Conservation (phyloP, 2,329 filamentous ascomycete genomes). For the Emericellopsis cladophorae region DNA sequence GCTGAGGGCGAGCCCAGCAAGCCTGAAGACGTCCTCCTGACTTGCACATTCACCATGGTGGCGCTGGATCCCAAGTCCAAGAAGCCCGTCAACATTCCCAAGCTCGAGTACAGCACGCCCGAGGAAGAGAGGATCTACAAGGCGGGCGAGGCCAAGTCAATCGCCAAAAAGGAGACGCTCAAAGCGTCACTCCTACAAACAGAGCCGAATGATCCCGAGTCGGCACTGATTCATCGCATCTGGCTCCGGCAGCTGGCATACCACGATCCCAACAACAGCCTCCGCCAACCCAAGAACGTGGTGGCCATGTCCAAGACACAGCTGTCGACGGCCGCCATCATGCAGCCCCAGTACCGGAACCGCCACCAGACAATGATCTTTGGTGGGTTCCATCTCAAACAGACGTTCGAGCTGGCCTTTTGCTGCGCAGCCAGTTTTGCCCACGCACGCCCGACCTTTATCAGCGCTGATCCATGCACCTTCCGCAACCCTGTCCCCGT, state of each 20-base stretch:
- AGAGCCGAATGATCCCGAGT: conserved; percentile 14
- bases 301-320: conserved; percentile 14
- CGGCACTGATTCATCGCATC: conserved; percentile 14
- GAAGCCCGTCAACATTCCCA: conserved; percentile 12
- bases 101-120: conserved; percentile 9
- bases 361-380: conserved; percentile 17
- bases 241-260: conserved; percentile 15
- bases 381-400: conserved; percentile 16
- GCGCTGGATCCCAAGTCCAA: conserved; percentile 13
- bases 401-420: conserved; percentile 16
- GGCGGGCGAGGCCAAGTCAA: conserved; percentile 12
- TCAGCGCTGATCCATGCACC: conserved; percentile 15
- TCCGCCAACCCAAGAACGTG: conserved; percentile 12
- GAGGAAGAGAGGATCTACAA: conserved; percentile 14
- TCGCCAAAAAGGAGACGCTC: conserved; percentile 10
- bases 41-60: conserved; percentile 22
- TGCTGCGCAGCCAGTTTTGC: conserved; percentile 17
- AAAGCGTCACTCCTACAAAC: conserved; percentile 12
- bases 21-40: conserved; percentile 29
- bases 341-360: conserved; percentile 16
- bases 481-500: conserved; percentile 16
- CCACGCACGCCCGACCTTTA: conserved; percentile 15
- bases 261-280: conserved; percentile 12
- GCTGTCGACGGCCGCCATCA: conserved; percentile 13
- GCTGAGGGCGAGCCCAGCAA: conserved; percentile 38